A percentile compares a stretch with the other conserved stretches of the same genome.
Conservation (phyloP, 495 filamentous ascomycete genomes). For the Hypomontagnella submonticulosa region DNA sequence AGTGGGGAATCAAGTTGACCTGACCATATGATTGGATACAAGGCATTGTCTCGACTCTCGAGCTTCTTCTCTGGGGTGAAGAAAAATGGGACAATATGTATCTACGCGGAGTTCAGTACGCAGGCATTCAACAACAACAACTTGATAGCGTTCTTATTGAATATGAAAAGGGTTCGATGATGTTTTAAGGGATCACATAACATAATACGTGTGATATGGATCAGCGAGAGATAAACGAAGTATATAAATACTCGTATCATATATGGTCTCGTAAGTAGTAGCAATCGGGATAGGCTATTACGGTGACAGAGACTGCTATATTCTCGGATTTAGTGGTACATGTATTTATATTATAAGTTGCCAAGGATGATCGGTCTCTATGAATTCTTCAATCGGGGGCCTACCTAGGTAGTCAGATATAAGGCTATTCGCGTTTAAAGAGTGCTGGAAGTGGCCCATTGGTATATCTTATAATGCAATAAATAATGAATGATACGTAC, state of each 20-base stretch:
- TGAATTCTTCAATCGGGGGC: no score
- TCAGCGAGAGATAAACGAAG: not conserved
- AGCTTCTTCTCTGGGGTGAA: constrained; percentile 14
- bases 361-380: no score
- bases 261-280: no score
- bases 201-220: not conserved
- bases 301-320: not conserved
- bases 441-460: no score
- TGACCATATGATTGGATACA: constrained; percentile 20
- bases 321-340: no score
- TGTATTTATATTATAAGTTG: no score
- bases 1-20: constrained; percentile 7
- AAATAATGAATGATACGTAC: not conserved
- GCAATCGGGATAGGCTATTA: not conserved
- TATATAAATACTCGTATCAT: not conserved
- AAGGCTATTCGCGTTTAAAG: not conserved
- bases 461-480: not conserved
- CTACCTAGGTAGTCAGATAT: not conserved
- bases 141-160: not conserved
- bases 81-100: constrained; percentile 17
- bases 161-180: not conserved
- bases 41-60: constrained; percentile 19
- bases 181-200: constrained; percentile 4
- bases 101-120: not conserved
- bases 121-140: not conserved